Evolutionary conservation across 73 alveolate species (phyloP), one percentile per base, ranked within the genome.

Genomic region (Uronychia setigera): DNA sequence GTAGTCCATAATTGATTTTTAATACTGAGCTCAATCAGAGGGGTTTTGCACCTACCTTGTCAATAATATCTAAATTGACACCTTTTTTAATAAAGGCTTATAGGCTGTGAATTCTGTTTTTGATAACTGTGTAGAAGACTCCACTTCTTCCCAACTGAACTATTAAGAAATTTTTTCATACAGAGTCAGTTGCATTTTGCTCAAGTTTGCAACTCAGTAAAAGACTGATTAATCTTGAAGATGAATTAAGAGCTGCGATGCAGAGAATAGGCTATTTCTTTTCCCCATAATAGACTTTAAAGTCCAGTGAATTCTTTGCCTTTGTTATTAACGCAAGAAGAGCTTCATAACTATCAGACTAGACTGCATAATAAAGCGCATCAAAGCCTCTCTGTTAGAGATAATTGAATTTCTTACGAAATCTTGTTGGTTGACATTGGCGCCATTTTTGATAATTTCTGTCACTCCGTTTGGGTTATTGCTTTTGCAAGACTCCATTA

Each of bases 321-420:
- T 29, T 9, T 28, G 81, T 5, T 28, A 76, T 76, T 1, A 76
- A 27, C 46, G 81, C 5, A 9, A 5, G n/a, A 31, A 76, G 32
- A 1, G 59, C n/a, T 27, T 76, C 59, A 31, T 29, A 26, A 5
- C 58, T 26, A 30, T 76, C 32, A 27, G 25, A 5, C 19, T 5
- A 28, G 32, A 76, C 81, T 5, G 32, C 59, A 76, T 76, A 76
- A 27, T 76, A 76, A 76, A 76, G 81, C 9, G 81, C 58, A 27
- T 76, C 81, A 5, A 76, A 76, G 29, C 81, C 81, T 31, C 59
- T 28, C 79, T 67, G 30, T 5, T 5, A 26, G 5, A 5, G 30
- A 1, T 67, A 26, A 26, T 67, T 13, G 34, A 67, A 67, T 67
- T 14, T 14, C 74, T 57, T 57, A 67, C 79, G 32, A 76, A 76